Percentiles rank a stretch among this genome's conserved stretches.
phyloP scores from a whole-genome alignment of 202 grass and related monocot genomes.

The Brachypodium distachyon region DNA sequence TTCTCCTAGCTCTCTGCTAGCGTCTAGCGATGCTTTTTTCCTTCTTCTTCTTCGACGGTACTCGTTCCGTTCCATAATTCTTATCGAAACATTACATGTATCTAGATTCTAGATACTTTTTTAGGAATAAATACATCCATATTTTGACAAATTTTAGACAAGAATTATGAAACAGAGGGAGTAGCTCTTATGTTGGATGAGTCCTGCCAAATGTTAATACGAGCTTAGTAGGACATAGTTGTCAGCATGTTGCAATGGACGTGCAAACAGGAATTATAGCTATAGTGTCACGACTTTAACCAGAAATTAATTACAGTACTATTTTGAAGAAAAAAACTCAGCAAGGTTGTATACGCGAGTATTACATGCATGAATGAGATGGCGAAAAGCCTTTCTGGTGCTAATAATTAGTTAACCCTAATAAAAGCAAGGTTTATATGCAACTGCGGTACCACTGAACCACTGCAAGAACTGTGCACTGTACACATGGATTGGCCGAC shows the following conservation, averaged over 20 bases:
- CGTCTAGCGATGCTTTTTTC: not conserved
- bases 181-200: too few relatives aligned
- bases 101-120: too few relatives aligned
- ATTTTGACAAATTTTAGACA: too few relatives aligned
- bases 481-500: not conserved
- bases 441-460: not conserved
- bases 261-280: not conserved
- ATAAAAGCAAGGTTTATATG: not conserved
- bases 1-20: too few relatives aligned
- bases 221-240: slow-evolving; percentile 7
- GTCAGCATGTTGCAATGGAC: slow-evolving; percentile 6
- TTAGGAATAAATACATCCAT: too few relatives aligned
- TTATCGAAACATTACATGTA: too few relatives aligned
- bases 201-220: not conserved
- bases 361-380: not conserved
- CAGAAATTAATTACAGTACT: not conserved
- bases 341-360: too few relatives aligned
- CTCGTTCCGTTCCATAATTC: too few relatives aligned
- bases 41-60: not conserved
- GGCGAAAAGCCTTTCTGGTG: too few relatives aligned
- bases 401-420: not conserved
- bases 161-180: too few relatives aligned
- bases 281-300: not conserved
- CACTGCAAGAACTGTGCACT: not conserved
- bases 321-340: too few relatives aligned